Evolutionary conservation across 257 asterid species (phyloP), one percentile per base, ranked within the genome.

Genomic region (Fraxinus anomala): DNA sequence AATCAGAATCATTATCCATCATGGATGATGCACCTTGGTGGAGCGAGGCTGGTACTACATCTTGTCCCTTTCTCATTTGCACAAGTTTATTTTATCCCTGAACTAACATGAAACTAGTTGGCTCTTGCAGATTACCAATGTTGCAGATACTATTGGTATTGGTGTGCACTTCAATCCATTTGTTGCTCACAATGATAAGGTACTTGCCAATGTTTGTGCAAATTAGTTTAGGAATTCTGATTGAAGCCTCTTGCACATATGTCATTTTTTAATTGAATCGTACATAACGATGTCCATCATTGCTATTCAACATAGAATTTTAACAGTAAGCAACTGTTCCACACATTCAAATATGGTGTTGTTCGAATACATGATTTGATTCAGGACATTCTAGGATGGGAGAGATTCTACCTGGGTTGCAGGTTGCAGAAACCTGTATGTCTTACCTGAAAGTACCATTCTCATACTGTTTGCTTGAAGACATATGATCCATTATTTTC

Each of bases 381-480:
- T 75, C 86, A 85, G 81, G 97, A 94, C 74, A 82, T 92, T 67
- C 49, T 80, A 77, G 86, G 81, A 24, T 90, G 97, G 99, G 86
- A 90, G 78, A 91, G 87, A 75, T 92, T 91, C 77, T 94, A 94
- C 82, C 82, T 91, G 54, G 87, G 97, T 77, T 97, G 98, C 65
- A 97, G 97, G 78, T 75, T 92, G 82, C 97, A 92, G 81, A 94
- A 92, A 88, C 99, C 97, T 9, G 98, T 91, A 89, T 77, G 89
- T 71, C 33, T 73, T 24, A 42, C 68, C 73, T 44, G 51, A 51
- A 12, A 39, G 24, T 23, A 30, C 19, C 24, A 70, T 68, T 36
- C 24, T 21, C 37, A 33, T 17, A 24, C 30, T 33, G 72, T 76
- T 51, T 51, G 61, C 61, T 51, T 51, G 24, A 51, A 51, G 23